Evolutionary conservation across 1,284 basidiomycete genomes (phyloP).

Genomic region (Testicularia cyperi): DNA sequence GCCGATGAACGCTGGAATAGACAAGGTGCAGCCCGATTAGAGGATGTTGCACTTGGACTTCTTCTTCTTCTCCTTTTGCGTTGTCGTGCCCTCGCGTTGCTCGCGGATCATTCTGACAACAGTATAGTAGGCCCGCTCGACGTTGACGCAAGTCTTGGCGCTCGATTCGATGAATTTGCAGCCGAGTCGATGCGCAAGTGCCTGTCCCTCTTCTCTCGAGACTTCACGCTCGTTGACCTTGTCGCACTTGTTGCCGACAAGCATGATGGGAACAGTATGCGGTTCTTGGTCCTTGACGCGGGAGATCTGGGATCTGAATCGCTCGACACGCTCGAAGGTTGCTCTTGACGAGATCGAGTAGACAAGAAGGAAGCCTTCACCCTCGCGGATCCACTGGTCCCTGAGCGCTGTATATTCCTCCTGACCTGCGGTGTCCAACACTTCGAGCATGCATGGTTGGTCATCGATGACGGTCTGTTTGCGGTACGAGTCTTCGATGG

Average conservation of each 20-base stretch:
- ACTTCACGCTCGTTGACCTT: slow-evolving; percentile 79
- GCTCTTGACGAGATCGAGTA: slow-evolving; percentile 61
- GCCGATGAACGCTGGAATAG: not conserved
- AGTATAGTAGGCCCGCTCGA: slow-evolving; percentile 60
- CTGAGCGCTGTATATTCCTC: slow-evolving; percentile 62
- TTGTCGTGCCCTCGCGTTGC: slow-evolving; percentile 46
- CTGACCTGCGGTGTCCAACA: slow-evolving; percentile 88
- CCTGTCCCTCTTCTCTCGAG: slow-evolving; percentile 56
- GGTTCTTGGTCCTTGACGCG: slow-evolving; percentile 59
- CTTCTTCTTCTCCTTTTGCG: slow-evolving; percentile 53
- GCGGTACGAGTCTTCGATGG: slow-evolving; percentile 61
- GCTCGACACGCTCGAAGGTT: slow-evolving; percentile 61
- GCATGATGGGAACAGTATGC: slow-evolving; percentile 70
- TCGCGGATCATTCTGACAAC: slow-evolving; percentile 56
- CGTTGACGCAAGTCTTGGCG: slow-evolving; percentile 61
- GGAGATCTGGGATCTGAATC: slow-evolving; percentile 60
- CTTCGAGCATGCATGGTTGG: slow-evolving; percentile 68
- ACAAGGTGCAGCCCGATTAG: slow-evolving; percentile 11
- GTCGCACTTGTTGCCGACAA: slow-evolving; percentile 86
- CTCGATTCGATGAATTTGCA: slow-evolving; percentile 61
- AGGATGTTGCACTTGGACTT: slow-evolving; percentile 56
- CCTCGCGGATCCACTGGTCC: slow-evolving; percentile 62
- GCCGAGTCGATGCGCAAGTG: slow-evolving; percentile 56
- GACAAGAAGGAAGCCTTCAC: slow-evolving; percentile 61
- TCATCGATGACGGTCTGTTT: slow-evolving; percentile 61